These are phyloP conservation scores for Tuber calosporum DNA, from an alignment of 495 filamentous ascomycete species.

Conservation along the genomic window DNA sequence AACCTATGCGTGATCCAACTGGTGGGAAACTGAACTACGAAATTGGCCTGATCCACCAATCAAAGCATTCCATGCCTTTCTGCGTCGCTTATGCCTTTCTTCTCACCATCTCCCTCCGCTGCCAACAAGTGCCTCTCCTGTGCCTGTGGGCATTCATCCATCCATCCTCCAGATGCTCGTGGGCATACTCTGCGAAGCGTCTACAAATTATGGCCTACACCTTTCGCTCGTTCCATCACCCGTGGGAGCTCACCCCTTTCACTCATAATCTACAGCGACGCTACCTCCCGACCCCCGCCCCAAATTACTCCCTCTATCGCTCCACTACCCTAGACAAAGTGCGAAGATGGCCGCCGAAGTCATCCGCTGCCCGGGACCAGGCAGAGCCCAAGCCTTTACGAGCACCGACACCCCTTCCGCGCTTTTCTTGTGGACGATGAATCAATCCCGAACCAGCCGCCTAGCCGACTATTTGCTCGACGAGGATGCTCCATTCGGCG, in stretches of 20 bases:
- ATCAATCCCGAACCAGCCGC: not conserved
- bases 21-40: not conserved
- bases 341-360: not conserved
- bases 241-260: not conserved
- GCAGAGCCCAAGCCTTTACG: not conserved
- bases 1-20: not conserved
- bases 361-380: not conserved
- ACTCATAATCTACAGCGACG: not conserved
- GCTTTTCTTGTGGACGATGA: not conserved
- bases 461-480: not conserved
- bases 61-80: not conserved
- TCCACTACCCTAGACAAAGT: not conserved
- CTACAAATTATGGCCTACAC: not conserved
- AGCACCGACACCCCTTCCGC: not conserved
- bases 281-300: not conserved
- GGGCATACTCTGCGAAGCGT: not conserved
- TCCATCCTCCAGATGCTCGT: not conserved
- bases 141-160: too few species aligned
- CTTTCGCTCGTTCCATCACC: not conserved
- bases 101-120: not conserved
- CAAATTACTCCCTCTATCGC: not conserved
- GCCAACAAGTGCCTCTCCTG: not conserved
- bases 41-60: not conserved
- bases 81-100: not conserved
- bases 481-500: not conserved